Percentiles rank a stretch among this genome's conserved stretches.
Conservation (phyloP, 352 stramenopile species). For the Stephanocyclus meneghinianus region DNA sequence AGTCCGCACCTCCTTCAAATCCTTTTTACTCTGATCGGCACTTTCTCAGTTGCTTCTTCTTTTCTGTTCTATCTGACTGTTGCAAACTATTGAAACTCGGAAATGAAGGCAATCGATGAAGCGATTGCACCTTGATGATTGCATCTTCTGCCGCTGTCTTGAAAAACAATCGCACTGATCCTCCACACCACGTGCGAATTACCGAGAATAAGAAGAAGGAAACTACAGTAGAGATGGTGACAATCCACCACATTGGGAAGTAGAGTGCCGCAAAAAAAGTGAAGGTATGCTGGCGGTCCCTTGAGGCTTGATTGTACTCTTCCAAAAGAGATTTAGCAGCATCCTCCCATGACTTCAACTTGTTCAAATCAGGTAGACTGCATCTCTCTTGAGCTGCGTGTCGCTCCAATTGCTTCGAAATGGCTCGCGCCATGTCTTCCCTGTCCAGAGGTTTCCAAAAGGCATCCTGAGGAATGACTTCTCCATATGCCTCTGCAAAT, state of each 20-base stretch:
- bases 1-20: not conserved
- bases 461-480: conserved; percentile 49
- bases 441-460: conserved; percentile 52
- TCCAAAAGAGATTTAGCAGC: conserved; percentile 33
- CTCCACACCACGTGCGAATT: conserved; percentile 48
- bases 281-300: conserved; percentile 51
- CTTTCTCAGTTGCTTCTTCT: conserved; percentile 8
- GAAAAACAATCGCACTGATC: conserved; percentile 52
- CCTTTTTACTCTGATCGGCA: conserved; percentile 1
- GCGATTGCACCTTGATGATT: conserved; percentile 50
- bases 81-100: conserved; percentile 24
- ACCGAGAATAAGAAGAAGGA: conserved; percentile 49
- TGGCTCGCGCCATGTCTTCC: conserved; percentile 39
- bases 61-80: conserved; percentile 17
- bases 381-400: conserved; percentile 25
- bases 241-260: conserved; percentile 46
- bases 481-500: conserved; percentile 57
- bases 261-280: conserved; percentile 31
- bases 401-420: conserved; percentile 44
- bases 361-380: conserved; percentile 40
- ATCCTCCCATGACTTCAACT: conserved; percentile 52
- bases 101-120: conserved; percentile 35
- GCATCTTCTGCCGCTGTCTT: conserved; percentile 42
- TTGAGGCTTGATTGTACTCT: conserved; percentile 44
- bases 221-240: conserved; percentile 30